Conservation (phyloP, 2,329 filamentous ascomycete genomes). For the Epichloe festucae region DNA sequence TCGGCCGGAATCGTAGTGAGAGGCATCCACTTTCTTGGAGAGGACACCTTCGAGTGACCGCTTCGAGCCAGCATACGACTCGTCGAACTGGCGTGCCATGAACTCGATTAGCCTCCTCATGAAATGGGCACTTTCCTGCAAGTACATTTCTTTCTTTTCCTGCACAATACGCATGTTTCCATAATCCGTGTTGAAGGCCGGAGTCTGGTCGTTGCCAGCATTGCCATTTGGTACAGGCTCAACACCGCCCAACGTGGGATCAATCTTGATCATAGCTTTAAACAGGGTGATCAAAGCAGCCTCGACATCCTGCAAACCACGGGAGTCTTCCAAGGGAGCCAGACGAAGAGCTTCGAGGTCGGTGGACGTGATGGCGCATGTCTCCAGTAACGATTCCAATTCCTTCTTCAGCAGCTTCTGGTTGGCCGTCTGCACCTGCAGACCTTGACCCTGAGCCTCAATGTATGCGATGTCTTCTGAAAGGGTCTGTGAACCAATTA, state of each 20-base stretch:
- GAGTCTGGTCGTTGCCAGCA: constrained; percentile 27
- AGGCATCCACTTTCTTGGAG: constrained; percentile 54
- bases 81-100: constrained; percentile 68
- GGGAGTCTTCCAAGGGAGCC: constrained; percentile 57
- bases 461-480: constrained; percentile 96
- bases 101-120: constrained; percentile 69
- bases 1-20: constrained; percentile 58
- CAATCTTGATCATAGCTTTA: constrained; percentile 87
- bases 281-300: constrained; percentile 66
- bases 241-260: constrained; percentile 56
- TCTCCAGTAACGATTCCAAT: constrained; percentile 76
- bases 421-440: constrained; percentile 94
- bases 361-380: constrained; percentile 75
- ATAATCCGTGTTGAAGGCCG: constrained; percentile 56
- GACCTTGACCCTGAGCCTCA: constrained; percentile 88
- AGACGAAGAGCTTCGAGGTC: constrained; percentile 57
- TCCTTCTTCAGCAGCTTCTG: constrained; percentile 89
- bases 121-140: constrained; percentile 62
- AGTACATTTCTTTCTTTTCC: constrained; percentile 86
- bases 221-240: constrained; percentile 37
- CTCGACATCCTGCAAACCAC: constrained; percentile 68
- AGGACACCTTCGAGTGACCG: constrained; percentile 48
- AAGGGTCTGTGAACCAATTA: constrained; percentile 49
- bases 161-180: constrained; percentile 88
- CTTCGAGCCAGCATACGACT: constrained; percentile 57